These are phyloP conservation scores for Elongisporangium anandrum DNA, from an alignment of 352 stramenopile genomes.

Conservation along the genomic window DNA sequence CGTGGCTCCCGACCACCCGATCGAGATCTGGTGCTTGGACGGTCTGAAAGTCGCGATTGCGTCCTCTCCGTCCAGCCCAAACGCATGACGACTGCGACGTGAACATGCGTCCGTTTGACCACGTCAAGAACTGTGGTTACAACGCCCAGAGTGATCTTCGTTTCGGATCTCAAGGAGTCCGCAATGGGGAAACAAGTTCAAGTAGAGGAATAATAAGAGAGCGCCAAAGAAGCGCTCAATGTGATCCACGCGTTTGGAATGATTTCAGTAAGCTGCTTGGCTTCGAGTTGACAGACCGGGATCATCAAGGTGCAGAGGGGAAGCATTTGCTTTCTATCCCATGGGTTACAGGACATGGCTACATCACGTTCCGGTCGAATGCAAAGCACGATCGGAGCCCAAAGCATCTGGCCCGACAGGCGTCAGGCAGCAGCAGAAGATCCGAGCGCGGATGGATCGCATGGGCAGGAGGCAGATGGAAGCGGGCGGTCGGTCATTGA, in stretches of 20 bases:
- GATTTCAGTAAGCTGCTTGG: too few relatives aligned
- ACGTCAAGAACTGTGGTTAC: too few relatives aligned
- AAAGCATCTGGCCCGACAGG: not conserved
- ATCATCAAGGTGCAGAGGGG: not conserved
- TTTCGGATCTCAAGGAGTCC: not conserved
- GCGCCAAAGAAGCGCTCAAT: not conserved
- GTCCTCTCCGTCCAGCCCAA: not conserved
- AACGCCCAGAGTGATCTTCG: not conserved
- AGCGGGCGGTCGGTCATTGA: not conserved
- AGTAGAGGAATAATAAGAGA: not conserved
- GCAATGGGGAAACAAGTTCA: not conserved
- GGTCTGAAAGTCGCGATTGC: conserved; percentile 31
- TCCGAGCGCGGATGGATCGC: not conserved
- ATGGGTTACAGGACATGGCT: not conserved
- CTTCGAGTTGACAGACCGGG: not conserved
- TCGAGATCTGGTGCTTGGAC: conserved; percentile 74
- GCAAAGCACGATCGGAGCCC: not conserved
- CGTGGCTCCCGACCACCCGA: conserved; percentile 9
- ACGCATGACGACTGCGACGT: conserved; percentile 3
- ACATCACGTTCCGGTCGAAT: not conserved
- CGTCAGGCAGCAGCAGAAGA: not conserved
- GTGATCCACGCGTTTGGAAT: not conserved
- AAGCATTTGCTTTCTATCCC: not conserved
- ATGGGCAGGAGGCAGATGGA: not conserved
- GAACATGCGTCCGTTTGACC: not conserved